Conservation (phyloP, 495 filamentous ascomycete genomes). For the Aspergillus panamensis region DNA sequence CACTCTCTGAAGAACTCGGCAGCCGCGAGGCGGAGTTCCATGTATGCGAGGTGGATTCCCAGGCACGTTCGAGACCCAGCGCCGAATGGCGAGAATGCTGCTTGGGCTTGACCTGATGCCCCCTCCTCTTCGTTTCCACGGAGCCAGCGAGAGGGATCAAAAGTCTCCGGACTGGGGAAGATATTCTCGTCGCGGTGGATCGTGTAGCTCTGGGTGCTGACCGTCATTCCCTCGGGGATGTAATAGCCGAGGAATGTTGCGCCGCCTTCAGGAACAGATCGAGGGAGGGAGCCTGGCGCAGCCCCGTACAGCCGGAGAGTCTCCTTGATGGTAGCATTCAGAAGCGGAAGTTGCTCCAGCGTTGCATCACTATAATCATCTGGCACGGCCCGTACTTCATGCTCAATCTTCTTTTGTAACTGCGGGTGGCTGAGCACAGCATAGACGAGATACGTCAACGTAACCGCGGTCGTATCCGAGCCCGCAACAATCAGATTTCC, state of each 20-base stretch:
- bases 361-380: conserved; percentile 23
- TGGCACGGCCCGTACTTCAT: conserved; percentile 22
- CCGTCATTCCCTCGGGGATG: conserved; percentile 22
- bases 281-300: conserved; percentile 34
- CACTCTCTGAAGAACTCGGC: conserved; percentile 21
- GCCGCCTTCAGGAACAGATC: conserved; percentile 25
- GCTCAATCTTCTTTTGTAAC: conserved; percentile 17
- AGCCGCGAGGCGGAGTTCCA: conserved; percentile 20
- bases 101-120: neutral
- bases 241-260: conserved; percentile 18
- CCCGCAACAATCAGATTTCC: conserved; percentile 45
- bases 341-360: conserved; percentile 35
- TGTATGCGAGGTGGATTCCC: conserved; percentile 22
- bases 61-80: conserved; percentile 19
- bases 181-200: conserved; percentile 23
- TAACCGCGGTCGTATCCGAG: conserved; percentile 39
- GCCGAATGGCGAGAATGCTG: conserved; percentile 21
- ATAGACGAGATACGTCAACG: conserved; percentile 39
- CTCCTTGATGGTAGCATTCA: conserved; percentile 52
- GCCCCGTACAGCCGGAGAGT: conserved; percentile 49
- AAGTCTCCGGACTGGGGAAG: conserved; percentile 24
- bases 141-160: conserved; percentile 22
- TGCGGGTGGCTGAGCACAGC: conserved; percentile 24
- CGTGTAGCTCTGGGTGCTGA: conserved; percentile 22
- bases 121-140: neutral